Conservation (phyloP, 768 basidiomycete species). For the Lactarius tabidus region DNA sequence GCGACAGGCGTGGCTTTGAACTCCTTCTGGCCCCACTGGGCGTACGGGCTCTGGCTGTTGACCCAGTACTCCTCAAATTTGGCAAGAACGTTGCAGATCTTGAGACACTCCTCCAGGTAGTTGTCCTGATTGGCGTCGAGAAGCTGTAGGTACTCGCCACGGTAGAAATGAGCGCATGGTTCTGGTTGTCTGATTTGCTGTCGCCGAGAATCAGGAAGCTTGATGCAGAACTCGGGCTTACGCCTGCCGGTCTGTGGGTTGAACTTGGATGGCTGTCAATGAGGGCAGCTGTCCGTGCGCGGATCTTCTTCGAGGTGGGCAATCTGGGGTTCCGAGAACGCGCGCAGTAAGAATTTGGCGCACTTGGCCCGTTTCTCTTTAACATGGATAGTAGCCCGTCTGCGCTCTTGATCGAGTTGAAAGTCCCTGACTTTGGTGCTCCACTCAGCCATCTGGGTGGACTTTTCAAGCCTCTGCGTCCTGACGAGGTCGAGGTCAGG, state of each 20-base stretch:
- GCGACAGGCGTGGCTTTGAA: constrained; percentile 90
- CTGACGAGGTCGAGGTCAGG: too few relatives aligned
- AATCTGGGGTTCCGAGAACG: constrained; percentile 97
- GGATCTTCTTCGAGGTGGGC: constrained; percentile 98
- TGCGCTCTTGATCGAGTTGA: constrained; percentile 90
- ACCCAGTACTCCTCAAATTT: constrained; percentile 99
- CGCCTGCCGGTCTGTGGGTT: constrained; percentile 82
- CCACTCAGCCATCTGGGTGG: constrained; percentile 98
- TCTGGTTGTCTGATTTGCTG: constrained; percentile 99
- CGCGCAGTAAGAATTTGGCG: constrained; percentile 95
- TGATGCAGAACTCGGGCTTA: constrained; percentile 95
- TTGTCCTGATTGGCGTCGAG: constrained; percentile 99
- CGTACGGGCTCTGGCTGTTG: constrained; percentile 87
- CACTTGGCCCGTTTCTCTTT: constrained; percentile 95
- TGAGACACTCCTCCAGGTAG: constrained; percentile 98
- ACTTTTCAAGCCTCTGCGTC: constrained; percentile 87
- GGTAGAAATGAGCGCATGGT: constrained; percentile 99
- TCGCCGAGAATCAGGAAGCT: constrained; percentile 98
- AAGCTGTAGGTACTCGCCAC: constrained; percentile 97
- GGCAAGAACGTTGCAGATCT: constrained; percentile 94
- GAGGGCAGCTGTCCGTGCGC: constrained; percentile 88
- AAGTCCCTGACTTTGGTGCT: constrained; percentile 95
- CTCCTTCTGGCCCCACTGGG: constrained; percentile 83
- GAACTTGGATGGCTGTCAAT: constrained; percentile 99
- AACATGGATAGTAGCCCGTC: constrained; percentile 88